Evolutionary conservation across 441 rosid species (phyloP).

Genomic region (Brassica hybrid): DNA sequence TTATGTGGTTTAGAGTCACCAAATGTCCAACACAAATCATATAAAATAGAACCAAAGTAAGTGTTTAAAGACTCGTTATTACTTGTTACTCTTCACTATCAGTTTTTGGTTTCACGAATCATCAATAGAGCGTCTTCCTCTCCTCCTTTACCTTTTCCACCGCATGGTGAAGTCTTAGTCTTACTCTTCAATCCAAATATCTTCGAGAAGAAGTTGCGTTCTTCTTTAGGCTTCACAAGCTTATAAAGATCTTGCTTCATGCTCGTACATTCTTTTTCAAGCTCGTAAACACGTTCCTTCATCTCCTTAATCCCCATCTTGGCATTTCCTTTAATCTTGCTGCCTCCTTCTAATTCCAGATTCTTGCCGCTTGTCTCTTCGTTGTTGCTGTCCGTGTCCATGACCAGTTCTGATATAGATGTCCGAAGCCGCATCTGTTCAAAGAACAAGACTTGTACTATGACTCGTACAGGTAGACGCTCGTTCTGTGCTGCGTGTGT

Average conservation of each 20-base stretch:
- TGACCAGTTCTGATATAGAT: constrained; percentile 75
- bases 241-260: constrained; percentile 85
- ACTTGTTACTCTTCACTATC: not conserved
- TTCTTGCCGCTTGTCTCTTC: constrained; percentile 37
- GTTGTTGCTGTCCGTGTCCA: constrained; percentile 64
- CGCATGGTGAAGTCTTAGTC: constrained; percentile 44
- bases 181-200: constrained; percentile 49
- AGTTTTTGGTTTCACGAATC: constrained; percentile 32
- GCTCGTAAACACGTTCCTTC: constrained; percentile 74
- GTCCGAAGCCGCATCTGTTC: constrained; percentile 92
- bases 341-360: constrained; percentile 50
- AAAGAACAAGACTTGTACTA: constrained; percentile 88
- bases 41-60: constrained; percentile 5
- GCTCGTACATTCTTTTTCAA: constrained; percentile 77
- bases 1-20: not conserved
- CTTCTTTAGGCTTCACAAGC: constrained; percentile 67
- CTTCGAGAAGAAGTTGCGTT: constrained; percentile 62
- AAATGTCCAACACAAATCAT: constrained; percentile 10
- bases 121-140: constrained; percentile 16
- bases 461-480: constrained; percentile 84
- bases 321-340: constrained; percentile 23
- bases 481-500: constrained; percentile 97
- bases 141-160: constrained; percentile 13
- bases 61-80: constrained; percentile 23
- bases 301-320: constrained; percentile 48